Evolutionary conservation across 345 rosid genomes (phyloP).

Genomic region (Geranium rotundifolium): DNA sequence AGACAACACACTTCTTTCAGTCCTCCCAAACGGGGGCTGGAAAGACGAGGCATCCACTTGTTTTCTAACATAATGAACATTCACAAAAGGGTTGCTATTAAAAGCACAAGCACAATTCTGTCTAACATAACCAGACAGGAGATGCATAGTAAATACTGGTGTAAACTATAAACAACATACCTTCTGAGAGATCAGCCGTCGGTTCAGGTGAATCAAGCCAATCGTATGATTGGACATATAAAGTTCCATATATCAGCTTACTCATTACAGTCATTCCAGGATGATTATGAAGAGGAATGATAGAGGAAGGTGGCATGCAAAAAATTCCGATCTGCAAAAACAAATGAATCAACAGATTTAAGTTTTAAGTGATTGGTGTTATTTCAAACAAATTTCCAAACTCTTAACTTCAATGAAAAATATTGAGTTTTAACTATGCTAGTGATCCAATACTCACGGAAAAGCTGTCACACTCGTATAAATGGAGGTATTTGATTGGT

Average conservation of each 20-base stretch:
- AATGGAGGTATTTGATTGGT: conserved; percentile 25
- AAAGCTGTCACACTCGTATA: conserved; percentile 87
- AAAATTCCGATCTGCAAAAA: conserved; percentile 78
- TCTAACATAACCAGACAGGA: background rate
- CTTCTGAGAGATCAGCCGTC: conserved; percentile 44
- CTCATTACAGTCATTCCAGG: conserved; percentile 94
- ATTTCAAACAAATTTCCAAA: background rate
- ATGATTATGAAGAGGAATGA: conserved; percentile 94
- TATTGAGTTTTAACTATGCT: background rate
- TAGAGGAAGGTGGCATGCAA: conserved; percentile 81
- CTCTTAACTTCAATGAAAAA: background rate
- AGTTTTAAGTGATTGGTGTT: background rate
- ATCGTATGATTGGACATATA: conserved; percentile 78
- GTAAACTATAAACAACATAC: conserved; percentile 21
- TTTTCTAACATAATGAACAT: no score
- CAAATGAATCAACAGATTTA: background rate
- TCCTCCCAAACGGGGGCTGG: no score
- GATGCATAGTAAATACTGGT: background rate
- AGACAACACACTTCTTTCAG: no score
- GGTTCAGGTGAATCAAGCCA: conserved; percentile 56
- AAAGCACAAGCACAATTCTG: background rate
- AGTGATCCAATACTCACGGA: conserved; percentile 45
- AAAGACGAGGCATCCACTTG: no score
- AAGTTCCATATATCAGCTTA: conserved; percentile 83
- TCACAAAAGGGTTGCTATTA: background rate